phyloP scores from a whole-genome alignment of 1,284 basidiomycete genomes.

The Filobasidium uniguttulatum region DNA sequence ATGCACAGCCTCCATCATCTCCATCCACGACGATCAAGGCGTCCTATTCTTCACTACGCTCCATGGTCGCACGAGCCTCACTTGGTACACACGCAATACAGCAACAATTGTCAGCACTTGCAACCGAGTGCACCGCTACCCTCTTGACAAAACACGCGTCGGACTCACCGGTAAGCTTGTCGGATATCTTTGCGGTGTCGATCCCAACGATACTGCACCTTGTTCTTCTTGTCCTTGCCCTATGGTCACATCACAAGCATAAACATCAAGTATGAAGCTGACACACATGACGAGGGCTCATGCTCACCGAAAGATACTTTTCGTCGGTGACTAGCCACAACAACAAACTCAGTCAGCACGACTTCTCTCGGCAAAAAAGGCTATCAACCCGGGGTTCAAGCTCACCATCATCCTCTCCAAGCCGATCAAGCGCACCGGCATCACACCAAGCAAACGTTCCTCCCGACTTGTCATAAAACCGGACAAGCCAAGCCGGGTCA shows the following conservation, averaged over 20 bases:
- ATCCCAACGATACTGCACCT: neutral
- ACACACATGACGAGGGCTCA: neutral
- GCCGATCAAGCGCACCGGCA: constrained; percentile 41
- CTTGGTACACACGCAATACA: too few relatives aligned
- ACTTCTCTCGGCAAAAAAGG: neutral
- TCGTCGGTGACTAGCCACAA: constrained; percentile 20
- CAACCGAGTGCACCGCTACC: too few relatives aligned
- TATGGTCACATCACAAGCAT: constrained; percentile 4
- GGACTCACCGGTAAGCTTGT: neutral
- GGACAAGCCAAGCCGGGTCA: constrained; percentile 42
- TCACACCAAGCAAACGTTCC: constrained; percentile 49
- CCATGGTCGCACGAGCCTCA: too few relatives aligned
- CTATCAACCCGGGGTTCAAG: neutral
- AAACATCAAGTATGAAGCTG: neutral
- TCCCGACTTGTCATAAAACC: constrained; percentile 53
- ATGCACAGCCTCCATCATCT: too few relatives aligned
- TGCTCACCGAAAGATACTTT: constrained; percentile 24
- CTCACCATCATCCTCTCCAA: constrained; percentile 49
- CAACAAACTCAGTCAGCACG: constrained; percentile 1
- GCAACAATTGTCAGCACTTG: too few relatives aligned
- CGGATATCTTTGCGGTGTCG: neutral
- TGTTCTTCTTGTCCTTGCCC: constrained; percentile 21
- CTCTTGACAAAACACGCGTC: too few relatives aligned
- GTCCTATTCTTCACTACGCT: too few relatives aligned
- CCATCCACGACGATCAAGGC: too few relatives aligned